Evolutionary conservation across 257 asterid genomes (phyloP).

Genomic region (Plantago major): DNA sequence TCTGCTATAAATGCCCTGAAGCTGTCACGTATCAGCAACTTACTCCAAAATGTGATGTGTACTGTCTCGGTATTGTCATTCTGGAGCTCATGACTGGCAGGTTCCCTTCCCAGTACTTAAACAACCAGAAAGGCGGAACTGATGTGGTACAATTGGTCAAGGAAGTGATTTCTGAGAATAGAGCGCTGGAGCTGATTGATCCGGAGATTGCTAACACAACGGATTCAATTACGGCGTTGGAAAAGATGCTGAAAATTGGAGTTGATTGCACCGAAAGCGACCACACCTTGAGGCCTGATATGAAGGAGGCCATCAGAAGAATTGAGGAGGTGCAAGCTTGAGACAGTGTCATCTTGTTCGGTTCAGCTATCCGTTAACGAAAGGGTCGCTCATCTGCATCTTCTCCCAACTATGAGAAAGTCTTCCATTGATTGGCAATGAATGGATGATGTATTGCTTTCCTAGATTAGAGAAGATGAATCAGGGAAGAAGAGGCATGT

Average conservation of each 20-base stretch:
- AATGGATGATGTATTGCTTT: neutral
- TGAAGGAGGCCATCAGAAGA: conserved; percentile 43
- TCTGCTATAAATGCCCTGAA: conserved; percentile 48
- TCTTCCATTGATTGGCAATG: neutral
- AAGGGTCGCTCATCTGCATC: neutral
- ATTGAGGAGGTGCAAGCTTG: conserved; percentile 45
- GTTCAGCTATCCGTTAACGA: neutral
- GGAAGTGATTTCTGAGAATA: conserved; percentile 31
- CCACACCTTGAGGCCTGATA: conserved; percentile 25
- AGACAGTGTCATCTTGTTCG: conserved; percentile 1
- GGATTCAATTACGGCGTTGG: conserved; percentile 33
- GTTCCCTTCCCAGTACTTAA: conserved; percentile 49
- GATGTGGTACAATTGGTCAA: conserved; percentile 43
- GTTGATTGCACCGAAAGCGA: conserved; percentile 45
- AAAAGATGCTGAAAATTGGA: conserved; percentile 34
- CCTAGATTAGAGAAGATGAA: too few relatives aligned
- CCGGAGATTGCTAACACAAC: conserved; percentile 35
- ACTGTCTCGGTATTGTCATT: conserved; percentile 47
- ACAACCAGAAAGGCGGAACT: conserved; percentile 50
- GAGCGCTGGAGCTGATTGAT: conserved; percentile 37
- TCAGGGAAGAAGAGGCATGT: too few relatives aligned
- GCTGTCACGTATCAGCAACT: conserved; percentile 33
- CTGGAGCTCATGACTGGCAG: conserved; percentile 50
- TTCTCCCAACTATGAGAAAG: neutral
- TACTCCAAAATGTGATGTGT: conserved; percentile 50